phyloP scores from a whole-genome alignment of 192 early-diverging fungal genomes.

The Coemansia sp. region DNA sequence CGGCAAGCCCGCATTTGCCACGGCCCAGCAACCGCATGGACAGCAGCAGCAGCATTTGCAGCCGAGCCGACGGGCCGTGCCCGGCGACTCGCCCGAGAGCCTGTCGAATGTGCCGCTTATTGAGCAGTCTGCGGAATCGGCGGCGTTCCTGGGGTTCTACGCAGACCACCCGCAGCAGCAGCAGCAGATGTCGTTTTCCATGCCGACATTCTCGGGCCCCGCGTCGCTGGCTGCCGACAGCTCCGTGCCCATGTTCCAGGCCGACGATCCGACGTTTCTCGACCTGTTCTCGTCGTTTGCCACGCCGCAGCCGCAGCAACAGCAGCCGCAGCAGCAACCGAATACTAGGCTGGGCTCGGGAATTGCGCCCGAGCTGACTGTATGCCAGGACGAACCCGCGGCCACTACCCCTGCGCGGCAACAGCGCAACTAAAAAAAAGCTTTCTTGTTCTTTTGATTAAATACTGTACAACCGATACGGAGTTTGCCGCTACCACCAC shows the following conservation, averaged over 20 bases:
- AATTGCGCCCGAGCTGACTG: conserved; percentile 24
- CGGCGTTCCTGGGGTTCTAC: not conserved
- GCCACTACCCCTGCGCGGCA: too few species aligned
- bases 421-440: too few species aligned
- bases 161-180: not conserved
- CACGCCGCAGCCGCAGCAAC: not conserved
- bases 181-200: conserved; percentile 3
- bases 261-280: not conserved
- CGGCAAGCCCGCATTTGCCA: not conserved
- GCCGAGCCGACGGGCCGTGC: conserved; percentile 6
- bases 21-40: not conserved
- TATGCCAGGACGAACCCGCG: conserved; percentile 8
- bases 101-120: conserved; percentile 31
- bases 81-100: conserved; percentile 23
- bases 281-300: not conserved
- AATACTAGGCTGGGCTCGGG: not conserved
- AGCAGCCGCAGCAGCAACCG: not conserved
- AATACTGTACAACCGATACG: too few species aligned
- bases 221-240: not conserved
- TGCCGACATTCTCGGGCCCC: not conserved
- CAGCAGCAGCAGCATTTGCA: not conserved
- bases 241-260: not conserved
- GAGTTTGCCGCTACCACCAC: too few species aligned
- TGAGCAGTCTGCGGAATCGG: conserved; percentile 6
- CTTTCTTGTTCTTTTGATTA: too few species aligned